A percentile compares a stretch with the other conserved stretches of the same genome.
Conservation (phyloP, 192 early-diverging fungal genomes). For the Dissophora ornata region DNA sequence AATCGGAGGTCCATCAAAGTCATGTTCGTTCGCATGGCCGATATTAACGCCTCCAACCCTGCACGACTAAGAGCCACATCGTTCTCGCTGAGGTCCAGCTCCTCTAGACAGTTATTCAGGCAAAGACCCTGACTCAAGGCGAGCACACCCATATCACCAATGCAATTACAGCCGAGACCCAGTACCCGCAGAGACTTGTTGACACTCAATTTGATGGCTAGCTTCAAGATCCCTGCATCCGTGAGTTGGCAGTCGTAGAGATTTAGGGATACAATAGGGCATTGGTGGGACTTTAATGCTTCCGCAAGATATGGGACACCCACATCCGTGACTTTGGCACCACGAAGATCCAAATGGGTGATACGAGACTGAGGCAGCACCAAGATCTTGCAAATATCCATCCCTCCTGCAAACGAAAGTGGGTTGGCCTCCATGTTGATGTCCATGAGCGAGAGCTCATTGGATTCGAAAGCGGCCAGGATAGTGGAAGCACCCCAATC, state of each 20-base stretch:
- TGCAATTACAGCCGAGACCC: conserved; percentile 34
- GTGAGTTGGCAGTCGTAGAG: conserved; percentile 51
- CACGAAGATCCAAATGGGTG: conserved; percentile 35
- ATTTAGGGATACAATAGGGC: conserved; percentile 35
- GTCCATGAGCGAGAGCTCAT: conserved; percentile 21
- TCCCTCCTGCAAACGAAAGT: conserved; percentile 28
- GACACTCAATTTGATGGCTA: conserved; percentile 43
- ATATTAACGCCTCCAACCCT: conserved; percentile 35
- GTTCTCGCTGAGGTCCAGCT: conserved; percentile 44
- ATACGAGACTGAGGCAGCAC: conserved; percentile 33
- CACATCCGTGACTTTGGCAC: conserved; percentile 51
- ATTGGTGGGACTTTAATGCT: conserved; percentile 43
- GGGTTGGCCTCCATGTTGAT: conserved; percentile 49
- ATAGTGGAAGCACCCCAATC: conserved; percentile 53
- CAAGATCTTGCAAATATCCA: conserved; percentile 50
- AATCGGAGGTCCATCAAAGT: conserved; percentile 26
- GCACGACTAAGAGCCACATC: conserved; percentile 33
- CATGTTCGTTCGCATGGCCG: conserved; percentile 34
- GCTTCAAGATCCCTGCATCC: conserved; percentile 35
- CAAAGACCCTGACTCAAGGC: conserved; percentile 31
- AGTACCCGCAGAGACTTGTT: conserved; percentile 31
- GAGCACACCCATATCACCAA: conserved; percentile 34
- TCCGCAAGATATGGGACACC: conserved; percentile 45
- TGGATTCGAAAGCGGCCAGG: conserved; percentile 48
- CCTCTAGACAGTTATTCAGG: conserved; percentile 36